Conservation (phyloP, 208 protist genomes). For the Wallacemonas collosoma region DNA sequence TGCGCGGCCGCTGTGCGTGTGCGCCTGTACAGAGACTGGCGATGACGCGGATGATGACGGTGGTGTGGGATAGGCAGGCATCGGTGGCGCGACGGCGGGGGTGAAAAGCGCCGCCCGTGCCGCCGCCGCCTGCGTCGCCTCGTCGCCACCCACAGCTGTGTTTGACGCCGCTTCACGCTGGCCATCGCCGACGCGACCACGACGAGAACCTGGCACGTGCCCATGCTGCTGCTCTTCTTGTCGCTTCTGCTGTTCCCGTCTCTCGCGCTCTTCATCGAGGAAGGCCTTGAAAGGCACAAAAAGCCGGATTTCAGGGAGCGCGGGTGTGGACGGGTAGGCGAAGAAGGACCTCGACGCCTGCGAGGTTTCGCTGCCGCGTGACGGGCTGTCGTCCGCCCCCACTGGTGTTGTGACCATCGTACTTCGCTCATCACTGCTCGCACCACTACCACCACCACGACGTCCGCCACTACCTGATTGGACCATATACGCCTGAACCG, state of each 20-base stretch:
- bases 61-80: slow-evolving; percentile 15
- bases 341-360: slow-evolving; percentile 18
- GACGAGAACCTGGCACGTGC: too few species aligned
- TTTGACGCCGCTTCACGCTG: too few species aligned
- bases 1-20: too few species aligned
- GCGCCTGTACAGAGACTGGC: neutral
- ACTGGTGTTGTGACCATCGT: too few species aligned
- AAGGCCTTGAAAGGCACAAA: slow-evolving; percentile 35
- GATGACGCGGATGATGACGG: neutral
- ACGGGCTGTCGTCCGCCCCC: too few species aligned
- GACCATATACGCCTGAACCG: neutral
- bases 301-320: slow-evolving; percentile 32
- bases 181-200: too few species aligned
- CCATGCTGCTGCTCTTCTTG: too few species aligned
- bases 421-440: too few species aligned
- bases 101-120: slow-evolving; percentile 51
- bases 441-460: too few species aligned
- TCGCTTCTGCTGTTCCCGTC: neutral
- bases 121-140: slow-evolving; percentile 38
- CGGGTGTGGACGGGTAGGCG: slow-evolving; percentile 25
- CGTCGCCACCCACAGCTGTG: slow-evolving; percentile 12
- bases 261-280: neutral
- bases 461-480: too few species aligned
- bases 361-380: too few species aligned
- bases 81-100: slow-evolving; percentile 39